Percentiles rank a stretch among this genome's conserved stretches.
phyloP scores from a whole-genome alignment of 2,329 filamentous ascomycete genomes.

The Annulohypoxylon truncatum region DNA sequence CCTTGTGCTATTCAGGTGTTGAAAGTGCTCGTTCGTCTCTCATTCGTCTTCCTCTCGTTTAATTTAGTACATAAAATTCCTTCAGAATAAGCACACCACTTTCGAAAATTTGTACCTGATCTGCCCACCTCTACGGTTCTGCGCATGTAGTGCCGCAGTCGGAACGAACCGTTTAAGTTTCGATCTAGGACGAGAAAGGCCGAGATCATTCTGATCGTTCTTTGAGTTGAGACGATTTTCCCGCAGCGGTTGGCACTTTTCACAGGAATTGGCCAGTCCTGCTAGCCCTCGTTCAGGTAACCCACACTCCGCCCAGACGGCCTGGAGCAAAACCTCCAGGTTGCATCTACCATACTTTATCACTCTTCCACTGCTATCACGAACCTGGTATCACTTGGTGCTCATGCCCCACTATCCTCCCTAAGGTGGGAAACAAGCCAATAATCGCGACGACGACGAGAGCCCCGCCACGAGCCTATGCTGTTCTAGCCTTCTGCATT shows the following conservation, averaged over 20 bases:
- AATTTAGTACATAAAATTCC: constrained; percentile 15
- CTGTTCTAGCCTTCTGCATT: constrained; percentile 34
- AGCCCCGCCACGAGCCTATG: constrained; percentile 38
- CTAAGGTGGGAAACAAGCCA: constrained; percentile 31
- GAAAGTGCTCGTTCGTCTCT: background rate
- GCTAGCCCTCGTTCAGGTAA: constrained; percentile 22
- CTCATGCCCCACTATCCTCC: constrained; percentile 36
- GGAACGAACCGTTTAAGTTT: constrained; percentile 28
- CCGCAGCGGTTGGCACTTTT: constrained; percentile 8
- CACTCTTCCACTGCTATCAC: constrained; percentile 5
- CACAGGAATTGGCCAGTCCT: constrained; percentile 13
- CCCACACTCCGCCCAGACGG: constrained; percentile 27
- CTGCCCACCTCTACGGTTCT: constrained; percentile 17
- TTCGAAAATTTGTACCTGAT: constrained; percentile 14
- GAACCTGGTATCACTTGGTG: constrained; percentile 21
- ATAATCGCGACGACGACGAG: constrained; percentile 28
- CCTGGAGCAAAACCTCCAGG: constrained; percentile 44
- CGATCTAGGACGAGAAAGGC: constrained; percentile 24
- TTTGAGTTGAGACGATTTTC: background rate
- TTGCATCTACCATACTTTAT: constrained; percentile 27
- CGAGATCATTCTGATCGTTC: constrained; percentile 11
- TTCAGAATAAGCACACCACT: background rate
- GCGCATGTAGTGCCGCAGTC: constrained; percentile 9
- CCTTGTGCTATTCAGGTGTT: background rate
- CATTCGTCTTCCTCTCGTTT: constrained; percentile 3